Base-by-base conservation (phyloP, 345 rosid species). In the Aquilaria malaccensis region DNA sequence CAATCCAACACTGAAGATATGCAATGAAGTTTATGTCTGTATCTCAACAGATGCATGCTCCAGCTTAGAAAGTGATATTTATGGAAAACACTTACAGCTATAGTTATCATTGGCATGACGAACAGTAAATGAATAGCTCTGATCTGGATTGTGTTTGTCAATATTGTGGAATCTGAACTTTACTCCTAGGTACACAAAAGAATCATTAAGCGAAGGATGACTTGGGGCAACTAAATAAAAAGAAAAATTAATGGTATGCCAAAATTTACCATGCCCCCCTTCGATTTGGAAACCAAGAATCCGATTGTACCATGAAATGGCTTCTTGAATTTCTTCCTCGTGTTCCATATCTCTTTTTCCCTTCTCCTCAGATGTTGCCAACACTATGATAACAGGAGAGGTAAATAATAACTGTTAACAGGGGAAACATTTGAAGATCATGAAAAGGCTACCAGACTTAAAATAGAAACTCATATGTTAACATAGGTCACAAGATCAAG, bases 281-380 rank as follows among this genome's bases (percentile, higher is more conserved):
- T 90, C 93, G 68, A 90, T 72, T 37, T 72, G 82, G 66, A 94
- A 78, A 71, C 99, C 89, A 10, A 94, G 89, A 79, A 78, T 76
- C 67, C 67, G 70, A 68, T 83, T 86, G 75, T 90, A 94, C 99
- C 99, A 94, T 55, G 77, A 72, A 45, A 90, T 71, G 55, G 91
- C 96, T 75, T 78, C 85, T 51, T 81, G 67, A 58, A 82, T 80
- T 57, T 82, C 85, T 68, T 65, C 77, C 64, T 74, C 76, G 14
- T 56, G 57, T 71, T 76, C 79, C 29, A 66, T 66, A 64, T 66
- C 77, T 67, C 77, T 73, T 52, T 70, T 72, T 61, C 32, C 78
- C 66, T 72, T 80, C 45, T 77, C 83, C 72, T 78, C 82, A 61
- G 62, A 67, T 55, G 60, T 53, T 59, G 77, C 72, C 70, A 84